A percentile compares a stretch with the other conserved stretches of the same genome.
These are phyloP conservation scores for Akanthomyces uredinophilus DNA, from an alignment of 2,329 filamentous ascomycete species.

Conservation along the genomic window DNA sequence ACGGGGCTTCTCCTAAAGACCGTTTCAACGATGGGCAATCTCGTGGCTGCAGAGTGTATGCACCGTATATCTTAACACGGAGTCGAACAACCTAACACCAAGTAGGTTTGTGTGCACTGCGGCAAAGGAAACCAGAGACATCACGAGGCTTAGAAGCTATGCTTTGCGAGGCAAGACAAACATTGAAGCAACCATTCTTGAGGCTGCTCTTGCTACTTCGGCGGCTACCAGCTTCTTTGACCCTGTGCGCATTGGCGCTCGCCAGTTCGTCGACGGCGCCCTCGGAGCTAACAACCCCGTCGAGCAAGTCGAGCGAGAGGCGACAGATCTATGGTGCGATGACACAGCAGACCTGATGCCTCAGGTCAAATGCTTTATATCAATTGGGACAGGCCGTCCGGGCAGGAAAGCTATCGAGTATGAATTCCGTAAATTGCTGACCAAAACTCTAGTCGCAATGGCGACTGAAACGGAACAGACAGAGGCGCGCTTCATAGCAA, in stretches of 20 bases:
- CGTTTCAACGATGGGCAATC: slow-evolving; percentile 16
- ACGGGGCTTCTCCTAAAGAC: slow-evolving; percentile 21
- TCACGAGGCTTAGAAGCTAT: slow-evolving; percentile 14
- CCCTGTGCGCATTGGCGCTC: slow-evolving; percentile 23
- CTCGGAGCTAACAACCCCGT: slow-evolving; percentile 18
- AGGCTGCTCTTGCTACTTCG: slow-evolving; percentile 19
- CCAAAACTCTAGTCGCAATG: not conserved
- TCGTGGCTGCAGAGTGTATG: slow-evolving; percentile 15
- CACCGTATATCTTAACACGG: not conserved
- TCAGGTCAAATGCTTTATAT: slow-evolving; percentile 4
- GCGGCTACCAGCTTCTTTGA: slow-evolving; percentile 20
- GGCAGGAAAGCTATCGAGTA: not conserved
- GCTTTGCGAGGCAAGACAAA: not conserved
- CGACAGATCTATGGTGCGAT: not conserved
- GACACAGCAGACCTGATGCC: not conserved
- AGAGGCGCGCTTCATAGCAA: not conserved
- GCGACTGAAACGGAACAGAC: not conserved
- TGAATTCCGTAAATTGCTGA: not conserved
- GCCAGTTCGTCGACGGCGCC: slow-evolving; percentile 26
- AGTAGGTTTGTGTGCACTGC: slow-evolving; percentile 19
- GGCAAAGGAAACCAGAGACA: slow-evolving; percentile 10
- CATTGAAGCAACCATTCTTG: slow-evolving; percentile 13
- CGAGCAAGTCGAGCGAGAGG: slow-evolving; percentile 2
- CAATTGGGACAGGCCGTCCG: not conserved
- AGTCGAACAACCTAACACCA: slow-evolving; percentile 13